Percentiles rank a stretch among this genome's conserved stretches.
Evolutionary conservation across 257 asterid genomes (phyloP).

Genomic region (Nicotiana obtusifolia): DNA sequence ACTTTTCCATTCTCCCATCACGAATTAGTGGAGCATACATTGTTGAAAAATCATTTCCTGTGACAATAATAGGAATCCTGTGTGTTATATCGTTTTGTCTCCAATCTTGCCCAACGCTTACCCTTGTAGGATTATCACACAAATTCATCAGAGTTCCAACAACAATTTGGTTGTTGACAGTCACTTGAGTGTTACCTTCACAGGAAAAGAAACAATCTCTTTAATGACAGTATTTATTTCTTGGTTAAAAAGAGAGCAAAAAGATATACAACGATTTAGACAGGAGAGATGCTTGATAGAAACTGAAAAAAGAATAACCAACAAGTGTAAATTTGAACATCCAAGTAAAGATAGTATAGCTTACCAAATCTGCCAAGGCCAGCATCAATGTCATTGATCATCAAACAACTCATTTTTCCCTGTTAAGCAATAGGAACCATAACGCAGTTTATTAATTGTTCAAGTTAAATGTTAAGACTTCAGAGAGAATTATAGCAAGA

Average conservation of each 20-base stretch:
- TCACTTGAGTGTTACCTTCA: slow-evolving; percentile 81
- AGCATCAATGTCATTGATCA: slow-evolving; percentile 95
- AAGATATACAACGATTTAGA: not conserved
- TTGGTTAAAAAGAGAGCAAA: not conserved
- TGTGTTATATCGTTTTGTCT: slow-evolving; percentile 63
- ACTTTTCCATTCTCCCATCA: slow-evolving; percentile 97
- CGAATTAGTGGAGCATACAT: slow-evolving; percentile 86
- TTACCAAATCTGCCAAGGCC: slow-evolving; percentile 97
- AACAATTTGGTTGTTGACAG: slow-evolving; percentile 94
- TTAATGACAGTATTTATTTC: slow-evolving; percentile 13
- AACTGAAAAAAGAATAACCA: not conserved
- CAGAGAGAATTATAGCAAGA: not conserved
- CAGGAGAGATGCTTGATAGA: not conserved
- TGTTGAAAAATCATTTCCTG: slow-evolving; percentile 83
- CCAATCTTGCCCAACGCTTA: slow-evolving; percentile 92
- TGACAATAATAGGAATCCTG: slow-evolving; percentile 77
- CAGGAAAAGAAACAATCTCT: slow-evolving; percentile 15
- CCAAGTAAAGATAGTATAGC: slow-evolving; percentile 19
- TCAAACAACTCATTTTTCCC: slow-evolving; percentile 96
- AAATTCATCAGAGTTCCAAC: slow-evolving; percentile 89
- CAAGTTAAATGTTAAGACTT: not conserved
- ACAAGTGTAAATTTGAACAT: not conserved
- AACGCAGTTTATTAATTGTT: slow-evolving; percentile 6
- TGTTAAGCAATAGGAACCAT: slow-evolving; percentile 26
- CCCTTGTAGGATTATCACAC: slow-evolving; percentile 88